Conservation (phyloP, 2,329 filamentous ascomycete species). For the Ophiosphaerella herpotricha region DNA sequence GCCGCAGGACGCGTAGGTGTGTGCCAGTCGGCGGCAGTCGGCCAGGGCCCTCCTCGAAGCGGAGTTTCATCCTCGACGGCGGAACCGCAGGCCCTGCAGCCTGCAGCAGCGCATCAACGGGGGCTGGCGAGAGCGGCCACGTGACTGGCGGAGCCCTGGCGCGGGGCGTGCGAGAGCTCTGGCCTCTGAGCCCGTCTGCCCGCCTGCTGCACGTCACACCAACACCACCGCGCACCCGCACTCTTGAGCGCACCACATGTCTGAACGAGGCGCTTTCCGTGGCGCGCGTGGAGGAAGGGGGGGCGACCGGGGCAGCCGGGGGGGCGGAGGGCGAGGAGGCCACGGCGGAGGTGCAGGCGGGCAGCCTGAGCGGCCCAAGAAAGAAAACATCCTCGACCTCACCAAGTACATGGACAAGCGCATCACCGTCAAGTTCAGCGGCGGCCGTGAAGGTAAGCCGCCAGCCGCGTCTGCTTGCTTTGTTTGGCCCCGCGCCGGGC, state of each 20-base stretch:
- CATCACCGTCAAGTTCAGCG: conserved; percentile 95
- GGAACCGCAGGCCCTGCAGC: conserved; percentile 5
- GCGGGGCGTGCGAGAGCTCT: conserved; percentile 12
- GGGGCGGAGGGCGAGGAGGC: conserved; percentile 49
- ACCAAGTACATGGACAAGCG: conserved; percentile 97
- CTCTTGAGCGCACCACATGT: conserved; percentile 49
- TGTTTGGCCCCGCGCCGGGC: no score
- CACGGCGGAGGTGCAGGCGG: conserved; percentile 35
- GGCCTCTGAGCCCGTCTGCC: not conserved
- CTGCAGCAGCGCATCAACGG: not conserved
- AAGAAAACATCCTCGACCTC: conserved; percentile 97
- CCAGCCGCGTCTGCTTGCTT: no score
- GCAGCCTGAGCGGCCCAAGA: conserved; percentile 76
- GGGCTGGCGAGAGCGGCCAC: conserved; percentile 1
- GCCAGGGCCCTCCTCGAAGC: not conserved
- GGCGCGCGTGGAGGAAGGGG: conserved; percentile 43
- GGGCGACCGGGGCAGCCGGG: conserved; percentile 47
- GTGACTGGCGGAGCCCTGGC: conserved; percentile 4
- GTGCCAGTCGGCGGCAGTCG: not conserved
- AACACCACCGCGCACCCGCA: conserved; percentile 11
- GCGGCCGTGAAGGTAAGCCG: conserved; percentile 79
- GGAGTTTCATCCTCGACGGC: not conserved
- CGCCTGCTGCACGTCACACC: conserved; percentile 27
- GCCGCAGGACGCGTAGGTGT: conserved; percentile 7
- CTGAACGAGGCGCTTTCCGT: conserved; percentile 59